Percentiles rank a stretch among this genome's conserved stretches.
Evolutionary conservation across 805 yeast species (phyloP).

Genomic region (Kurtzmaniella cleridarum): DNA sequence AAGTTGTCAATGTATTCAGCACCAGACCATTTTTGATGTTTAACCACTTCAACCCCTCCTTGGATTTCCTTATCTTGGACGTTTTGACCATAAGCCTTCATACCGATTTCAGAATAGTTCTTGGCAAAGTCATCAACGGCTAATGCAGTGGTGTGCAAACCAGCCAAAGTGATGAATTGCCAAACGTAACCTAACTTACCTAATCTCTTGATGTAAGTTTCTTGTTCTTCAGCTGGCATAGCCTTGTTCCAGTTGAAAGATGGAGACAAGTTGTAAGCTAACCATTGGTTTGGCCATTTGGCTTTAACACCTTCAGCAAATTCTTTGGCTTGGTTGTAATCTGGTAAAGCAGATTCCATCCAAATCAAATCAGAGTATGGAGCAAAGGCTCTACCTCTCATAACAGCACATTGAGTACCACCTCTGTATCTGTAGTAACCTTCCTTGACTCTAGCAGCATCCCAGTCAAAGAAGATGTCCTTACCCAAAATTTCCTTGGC

Average conservation of each 20-base stretch:
- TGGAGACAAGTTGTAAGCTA: constrained; percentile 94
- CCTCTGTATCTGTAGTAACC: constrained; percentile 95
- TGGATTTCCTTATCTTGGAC: constrained; percentile 88
- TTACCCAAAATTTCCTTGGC: constrained; percentile 74
- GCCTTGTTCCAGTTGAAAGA: constrained; percentile 98
- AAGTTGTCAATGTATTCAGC: constrained; percentile 93
- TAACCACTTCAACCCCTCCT: constrained; percentile 87
- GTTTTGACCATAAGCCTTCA: constrained; percentile 90
- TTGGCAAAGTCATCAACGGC: constrained; percentile 82
- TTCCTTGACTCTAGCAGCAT: constrained; percentile 88
- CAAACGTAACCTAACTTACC: constrained; percentile 89
- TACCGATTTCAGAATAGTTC: constrained; percentile 74
- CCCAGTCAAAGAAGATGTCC: constrained; percentile 92
- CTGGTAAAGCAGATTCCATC: constrained; percentile 98
- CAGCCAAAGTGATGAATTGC: constrained; percentile 97
- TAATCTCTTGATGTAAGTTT: constrained; percentile 81
- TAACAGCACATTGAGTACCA: constrained; percentile 95
- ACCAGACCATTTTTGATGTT: constrained; percentile 99
- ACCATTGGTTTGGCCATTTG: constrained; percentile 85
- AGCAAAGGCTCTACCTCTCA: constrained; percentile 92
- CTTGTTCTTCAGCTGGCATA: constrained; percentile 81
- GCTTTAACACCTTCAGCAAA: constrained; percentile 88
- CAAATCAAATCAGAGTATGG: constrained; percentile 94
- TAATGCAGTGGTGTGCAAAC: constrained; percentile 92
- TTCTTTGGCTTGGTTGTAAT: constrained; percentile 87